Evolutionary conservation across 2,329 filamentous ascomycete species (phyloP), one percentile per base, ranked within the genome.

Genomic region (Aspergillus uvarum): DNA sequence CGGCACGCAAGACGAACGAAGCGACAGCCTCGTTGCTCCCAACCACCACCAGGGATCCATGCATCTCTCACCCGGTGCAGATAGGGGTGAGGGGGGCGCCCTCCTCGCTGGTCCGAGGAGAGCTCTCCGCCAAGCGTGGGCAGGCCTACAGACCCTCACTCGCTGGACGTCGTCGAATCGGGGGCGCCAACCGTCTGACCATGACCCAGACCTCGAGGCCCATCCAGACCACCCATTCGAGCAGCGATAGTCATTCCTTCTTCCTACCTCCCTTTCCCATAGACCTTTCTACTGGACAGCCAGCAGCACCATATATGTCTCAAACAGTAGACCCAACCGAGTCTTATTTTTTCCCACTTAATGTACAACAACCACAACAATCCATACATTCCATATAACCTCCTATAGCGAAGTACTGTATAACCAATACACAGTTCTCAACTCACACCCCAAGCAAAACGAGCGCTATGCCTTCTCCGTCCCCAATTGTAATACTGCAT

Each of bases 41-140:
- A 51, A 58, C 2, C 57, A 54, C 52, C 32, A 29, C 42, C 42
- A 38, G 35, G 58, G 32, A 11, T 56, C 26, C 35, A 22, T 26
- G 24, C 35, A 35, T 24, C 6, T 47, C 32, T 14, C 47, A 56
- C 31, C 51, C 56, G 47, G 47, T 6, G 2, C 62, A 49, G 47
- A 38, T 31, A 24, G 50, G 11, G 56, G 19, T 32, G 58, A 53
- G 7, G 47, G 44, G 22, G 29, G 50, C 8, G 56, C 65, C 24
- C 54, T 67, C 63, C 67, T 74, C 63, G 67, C 65, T 32, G 69
- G 68, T 16, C 59, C 72, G 65, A 73, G 67, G 59, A 72, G 65
- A 54, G 54, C 66, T 29, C 51, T 74, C 12, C 14, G 58, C 26
- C 62, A 52, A 11, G 68, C 63, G 4, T 74, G 72, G 72, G 62